Conservation (phyloP, 345 rosid genomes). For the Pistacia integerrima region DNA sequence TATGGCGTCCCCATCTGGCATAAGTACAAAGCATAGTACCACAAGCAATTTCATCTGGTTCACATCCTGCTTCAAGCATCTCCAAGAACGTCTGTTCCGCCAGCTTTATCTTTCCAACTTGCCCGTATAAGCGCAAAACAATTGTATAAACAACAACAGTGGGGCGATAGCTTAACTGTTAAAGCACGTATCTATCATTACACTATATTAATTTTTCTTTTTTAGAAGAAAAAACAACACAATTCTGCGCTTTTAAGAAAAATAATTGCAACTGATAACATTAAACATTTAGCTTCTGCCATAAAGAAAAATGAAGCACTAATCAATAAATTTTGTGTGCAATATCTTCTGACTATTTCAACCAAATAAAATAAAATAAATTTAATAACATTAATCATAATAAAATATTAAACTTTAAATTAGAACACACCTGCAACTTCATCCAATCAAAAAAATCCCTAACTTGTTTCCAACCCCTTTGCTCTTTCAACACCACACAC, state of each 20-base stretch:
- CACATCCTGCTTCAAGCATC: conserved; percentile 89
- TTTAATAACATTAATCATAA: not conserved
- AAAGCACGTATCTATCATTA: conserved; percentile 48
- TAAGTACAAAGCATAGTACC: conserved; percentile 93
- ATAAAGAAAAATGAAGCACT: not conserved
- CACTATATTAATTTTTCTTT: conserved; percentile 28
- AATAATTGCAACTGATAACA: not conserved
- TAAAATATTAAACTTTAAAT: not conserved
- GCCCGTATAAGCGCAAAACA: conserved; percentile 74
- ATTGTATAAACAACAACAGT: conserved; percentile 77
- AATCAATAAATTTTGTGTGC: not conserved
- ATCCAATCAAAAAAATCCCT: conserved; percentile 87
- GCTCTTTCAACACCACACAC: conserved; percentile 91
- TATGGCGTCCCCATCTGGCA: conserved; percentile 93
- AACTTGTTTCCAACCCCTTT: conserved; percentile 82
- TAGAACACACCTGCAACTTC: conserved; percentile 73
- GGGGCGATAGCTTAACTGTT: conserved; percentile 82
- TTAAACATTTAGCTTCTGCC: not conserved
- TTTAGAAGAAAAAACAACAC: conserved; percentile 4
- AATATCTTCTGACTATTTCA: not conserved
- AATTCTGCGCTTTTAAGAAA: not conserved
- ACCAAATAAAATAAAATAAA: not conserved
- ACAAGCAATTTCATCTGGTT: conserved; percentile 91
- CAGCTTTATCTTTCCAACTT: conserved; percentile 81
- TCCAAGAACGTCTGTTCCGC: conserved; percentile 90